Base-by-base conservation (phyloP, 129 eudicot species). In the Chrysanthemum seticuspe region DNA sequence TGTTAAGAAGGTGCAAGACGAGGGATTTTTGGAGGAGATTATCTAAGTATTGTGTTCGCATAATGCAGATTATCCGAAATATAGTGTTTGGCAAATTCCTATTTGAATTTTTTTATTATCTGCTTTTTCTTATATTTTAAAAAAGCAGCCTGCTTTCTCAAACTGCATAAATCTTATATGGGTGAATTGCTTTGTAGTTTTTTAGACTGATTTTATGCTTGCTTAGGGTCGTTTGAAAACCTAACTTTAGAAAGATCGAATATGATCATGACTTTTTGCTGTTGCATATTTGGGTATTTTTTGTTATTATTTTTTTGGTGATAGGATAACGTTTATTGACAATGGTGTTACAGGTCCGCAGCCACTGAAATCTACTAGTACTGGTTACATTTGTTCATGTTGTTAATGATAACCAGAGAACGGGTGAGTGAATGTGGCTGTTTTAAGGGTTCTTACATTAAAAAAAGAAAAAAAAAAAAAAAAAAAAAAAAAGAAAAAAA, bases 391-490 rank as follows among this genome's bases (percentile, higher is more conserved):
- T 15, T 29, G 70, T 68, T 60, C 18, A 4, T 58, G 13, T 16
- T 60, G 70, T 68, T 45, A 59, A 59, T 68, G 80, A 76, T 68
- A 76, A 68, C 8, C 62, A 60, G 67, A 60, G 13, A 59, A 6
- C 70, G 16, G 74, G 80, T 68, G 70, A 58, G 71, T 74, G 45
- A 74, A 63, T 50, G 34, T 74, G 62, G 51, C 34, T 10, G 69
- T 58, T 13, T 50, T 68, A 53, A 23, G 61, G 47, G 50, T 15
- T 58, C 49, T 47, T 47, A 27, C 13, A 40, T 6, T 21, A n/a
- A n/a, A n/a, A n/a, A n/a, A n/a, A n/a, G n/a, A n/a, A n/a, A n/a
- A n/a, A n/a, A n/a, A n/a, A n/a, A n/a, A n/a, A n/a, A n/a, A n/a
- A n/a, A n/a, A n/a, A n/a, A n/a, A 21, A 21, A 21, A 21, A 21